Conservation (phyloP, 2,329 filamentous ascomycete genomes). For the Penicillium sp. region DNA sequence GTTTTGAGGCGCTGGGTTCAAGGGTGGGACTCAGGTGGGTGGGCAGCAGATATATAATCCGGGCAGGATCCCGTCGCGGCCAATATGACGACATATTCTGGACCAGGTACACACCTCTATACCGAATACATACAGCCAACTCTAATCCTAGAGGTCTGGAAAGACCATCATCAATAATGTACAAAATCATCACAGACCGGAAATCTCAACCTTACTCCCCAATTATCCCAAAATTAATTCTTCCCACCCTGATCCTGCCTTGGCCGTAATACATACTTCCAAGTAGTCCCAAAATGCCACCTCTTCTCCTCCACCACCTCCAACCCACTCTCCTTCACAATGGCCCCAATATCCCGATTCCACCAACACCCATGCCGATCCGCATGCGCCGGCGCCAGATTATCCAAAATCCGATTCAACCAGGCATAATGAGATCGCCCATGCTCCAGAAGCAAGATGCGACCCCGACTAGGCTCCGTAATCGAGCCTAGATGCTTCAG, state of each 20-base stretch:
- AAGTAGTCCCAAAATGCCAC: conserved; percentile 53
- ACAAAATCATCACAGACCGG: background rate
- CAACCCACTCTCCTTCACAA: conserved; percentile 51
- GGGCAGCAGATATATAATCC: too few relatives aligned
- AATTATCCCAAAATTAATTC: background rate
- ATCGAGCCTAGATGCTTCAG: conserved; percentile 45
- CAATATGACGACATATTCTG: too few relatives aligned
- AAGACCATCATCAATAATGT: background rate
- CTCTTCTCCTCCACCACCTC: conserved; percentile 50
- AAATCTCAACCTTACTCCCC: background rate
- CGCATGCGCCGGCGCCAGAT: conserved; percentile 50
- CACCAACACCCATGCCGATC: conserved; percentile 56
- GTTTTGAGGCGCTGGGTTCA: too few relatives aligned
- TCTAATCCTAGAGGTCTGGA: too few relatives aligned
- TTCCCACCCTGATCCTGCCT: conserved; percentile 11
- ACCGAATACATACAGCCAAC: too few relatives aligned
- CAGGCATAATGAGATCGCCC: conserved; percentile 50
- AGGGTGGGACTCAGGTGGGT: too few relatives aligned
- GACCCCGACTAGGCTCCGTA: conserved; percentile 42
- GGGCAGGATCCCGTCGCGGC: too few relatives aligned
- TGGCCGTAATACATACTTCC: conserved; percentile 45
- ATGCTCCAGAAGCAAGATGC: conserved; percentile 53
- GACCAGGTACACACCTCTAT: too few relatives aligned
- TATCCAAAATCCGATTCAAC: conserved; percentile 52
- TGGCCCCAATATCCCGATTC: conserved; percentile 54